Conservation (phyloP, 148 eudicot species). For the Rhododendron ferrugineum region DNA sequence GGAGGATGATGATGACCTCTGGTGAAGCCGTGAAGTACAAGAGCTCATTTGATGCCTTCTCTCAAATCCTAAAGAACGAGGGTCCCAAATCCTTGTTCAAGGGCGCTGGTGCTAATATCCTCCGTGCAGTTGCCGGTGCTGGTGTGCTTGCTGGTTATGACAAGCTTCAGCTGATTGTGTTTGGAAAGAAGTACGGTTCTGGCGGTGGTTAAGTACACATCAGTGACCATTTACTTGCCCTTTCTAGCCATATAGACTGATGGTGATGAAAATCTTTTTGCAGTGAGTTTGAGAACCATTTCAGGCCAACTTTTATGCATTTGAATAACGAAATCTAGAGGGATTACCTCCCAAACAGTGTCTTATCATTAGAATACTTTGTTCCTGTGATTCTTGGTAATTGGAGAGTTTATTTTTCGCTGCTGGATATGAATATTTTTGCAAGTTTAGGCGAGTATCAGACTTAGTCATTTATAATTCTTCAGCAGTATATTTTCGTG, state of each 20-base stretch:
- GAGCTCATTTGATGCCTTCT: conserved; percentile 42
- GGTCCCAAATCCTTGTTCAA: conserved; percentile 48
- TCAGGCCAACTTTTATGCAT: background rate
- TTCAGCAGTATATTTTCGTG: no score
- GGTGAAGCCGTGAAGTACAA: conserved; percentile 58
- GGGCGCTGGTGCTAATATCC: conserved; percentile 61
- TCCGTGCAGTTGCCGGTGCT: conserved; percentile 54
- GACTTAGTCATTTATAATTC: no score
- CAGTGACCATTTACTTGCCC: background rate
- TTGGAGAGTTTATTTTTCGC: background rate
- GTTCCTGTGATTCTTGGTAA: background rate
- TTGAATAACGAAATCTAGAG: background rate
- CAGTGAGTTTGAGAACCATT: background rate
- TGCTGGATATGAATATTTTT: background rate
- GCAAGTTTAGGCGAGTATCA: background rate
- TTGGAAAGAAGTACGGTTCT: conserved; percentile 50
- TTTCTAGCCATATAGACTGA: background rate
- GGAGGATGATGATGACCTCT: conserved; percentile 70
- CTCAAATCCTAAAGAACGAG: conserved; percentile 47
- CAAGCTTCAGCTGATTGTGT: conserved; percentile 49
- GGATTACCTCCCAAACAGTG: background rate
- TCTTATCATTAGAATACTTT: background rate
- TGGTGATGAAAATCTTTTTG: background rate
- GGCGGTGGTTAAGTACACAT: conserved; percentile 12
- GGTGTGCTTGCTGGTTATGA: conserved; percentile 57